Conservation (phyloP, 148 eudicot genomes). For the Talinum fruticosum region DNA sequence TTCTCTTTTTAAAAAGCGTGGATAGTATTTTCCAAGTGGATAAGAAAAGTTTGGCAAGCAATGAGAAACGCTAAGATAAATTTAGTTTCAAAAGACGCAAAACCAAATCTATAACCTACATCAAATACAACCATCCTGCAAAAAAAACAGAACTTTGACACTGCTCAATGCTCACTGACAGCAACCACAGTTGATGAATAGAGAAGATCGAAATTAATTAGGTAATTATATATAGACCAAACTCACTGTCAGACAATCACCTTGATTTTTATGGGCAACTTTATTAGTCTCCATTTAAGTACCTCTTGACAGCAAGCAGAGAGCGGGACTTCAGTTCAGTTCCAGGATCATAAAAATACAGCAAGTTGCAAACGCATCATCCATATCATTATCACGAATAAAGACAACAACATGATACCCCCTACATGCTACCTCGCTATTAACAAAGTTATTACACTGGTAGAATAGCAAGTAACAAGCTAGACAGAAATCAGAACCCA, state of each 20-base stretch:
- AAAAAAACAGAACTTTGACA: too few relatives aligned
- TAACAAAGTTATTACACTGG: not conserved
- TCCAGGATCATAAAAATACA: not conserved
- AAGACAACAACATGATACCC: not conserved
- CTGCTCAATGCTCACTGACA: too few relatives aligned
- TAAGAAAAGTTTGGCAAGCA: too few relatives aligned
- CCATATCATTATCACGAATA: not conserved
- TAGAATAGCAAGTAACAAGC: not conserved
- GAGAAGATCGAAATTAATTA: not conserved
- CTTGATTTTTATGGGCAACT: not conserved
- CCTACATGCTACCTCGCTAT: not conserved
- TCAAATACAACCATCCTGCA: too few relatives aligned
- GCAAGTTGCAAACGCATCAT: not conserved
- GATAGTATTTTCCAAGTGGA: too few relatives aligned
- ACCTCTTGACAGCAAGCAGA: not conserved
- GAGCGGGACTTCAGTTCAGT: not conserved
- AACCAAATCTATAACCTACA: too few relatives aligned
- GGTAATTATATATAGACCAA: not conserved
- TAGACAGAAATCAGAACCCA: too few relatives aligned
- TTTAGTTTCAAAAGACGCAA: too few relatives aligned
- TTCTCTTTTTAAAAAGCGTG: too few relatives aligned
- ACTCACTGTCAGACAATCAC: conserved; percentile 28
- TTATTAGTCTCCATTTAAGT: not conserved
- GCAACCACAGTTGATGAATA: too few relatives aligned
- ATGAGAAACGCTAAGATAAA: too few relatives aligned